A percentile compares a stretch with the other conserved stretches of the same genome.
Conservation (phyloP, 768 basidiomycete genomes). For the Phallus indusiatus region DNA sequence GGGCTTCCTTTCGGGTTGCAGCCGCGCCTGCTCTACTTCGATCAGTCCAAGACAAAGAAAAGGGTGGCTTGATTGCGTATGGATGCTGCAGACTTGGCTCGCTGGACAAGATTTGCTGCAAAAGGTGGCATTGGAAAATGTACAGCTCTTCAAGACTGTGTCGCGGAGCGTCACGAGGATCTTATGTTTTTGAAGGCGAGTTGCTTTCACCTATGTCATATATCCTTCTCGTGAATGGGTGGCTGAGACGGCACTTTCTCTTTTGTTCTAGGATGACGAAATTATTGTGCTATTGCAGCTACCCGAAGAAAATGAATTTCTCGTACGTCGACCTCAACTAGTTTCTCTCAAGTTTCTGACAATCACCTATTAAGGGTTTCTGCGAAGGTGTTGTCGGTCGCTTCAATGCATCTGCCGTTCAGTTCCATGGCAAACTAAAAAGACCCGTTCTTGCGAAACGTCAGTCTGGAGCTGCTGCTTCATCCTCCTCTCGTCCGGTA, state of each 20-base stretch:
- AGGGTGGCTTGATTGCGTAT: slow-evolving; percentile 29
- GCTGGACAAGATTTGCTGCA: slow-evolving; percentile 78
- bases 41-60: not conserved
- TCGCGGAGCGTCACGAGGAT: slow-evolving; percentile 64
- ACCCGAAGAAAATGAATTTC: slow-evolving; percentile 41
- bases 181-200: slow-evolving; percentile 80
- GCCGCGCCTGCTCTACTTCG: not conserved
- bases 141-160: slow-evolving; percentile 62
- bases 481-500: slow-evolving; percentile 17
- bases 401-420: slow-evolving; percentile 55
- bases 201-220: slow-evolving; percentile 4
- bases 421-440: slow-evolving; percentile 67
- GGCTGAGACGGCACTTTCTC: not conserved
- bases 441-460: slow-evolving; percentile 72
- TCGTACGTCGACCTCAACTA: slow-evolving; percentile 37
- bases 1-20: not conserved
- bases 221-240: not conserved
- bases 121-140: slow-evolving; percentile 84
- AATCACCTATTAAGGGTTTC: slow-evolving; percentile 48
- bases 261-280: slow-evolving; percentile 53
- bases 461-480: slow-evolving; percentile 26
- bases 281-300: slow-evolving; percentile 72
- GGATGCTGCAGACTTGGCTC: slow-evolving; percentile 62
- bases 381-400: slow-evolving; percentile 83
- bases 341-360: too few species aligned